Evolutionary conservation across 2,329 filamentous ascomycete genomes (phyloP), one percentile per base, ranked within the genome.

Genomic region (Alternaria brassicae): DNA sequence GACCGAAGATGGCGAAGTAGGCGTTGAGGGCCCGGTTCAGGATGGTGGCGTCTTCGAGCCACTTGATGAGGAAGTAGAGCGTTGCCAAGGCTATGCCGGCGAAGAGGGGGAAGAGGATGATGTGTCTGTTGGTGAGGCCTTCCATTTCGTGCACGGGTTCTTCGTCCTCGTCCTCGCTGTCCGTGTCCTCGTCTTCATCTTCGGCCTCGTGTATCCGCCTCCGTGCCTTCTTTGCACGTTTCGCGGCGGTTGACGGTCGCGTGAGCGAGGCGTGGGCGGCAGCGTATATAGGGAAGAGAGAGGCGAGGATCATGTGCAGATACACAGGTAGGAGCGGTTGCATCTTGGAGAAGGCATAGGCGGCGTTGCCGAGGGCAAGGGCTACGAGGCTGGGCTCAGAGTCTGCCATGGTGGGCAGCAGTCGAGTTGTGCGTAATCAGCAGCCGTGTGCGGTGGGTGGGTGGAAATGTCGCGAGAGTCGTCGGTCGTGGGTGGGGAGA

Each of bases 51-150:
- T 97, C 91, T 65, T 94, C 84, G 55, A 97, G 86, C 85, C 90
- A 95, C 76, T 96, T 92, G 73, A 98, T 92, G 60, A 97, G 82
- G 69, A 93, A 89, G 81, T 98, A 98, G 12, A 98, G 83, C 5
- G 88, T 88, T 40, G 88, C 84, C 8, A 98, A 85, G 1, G 89
- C 87, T 9, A 82, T 72, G 2, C 88, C 92, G 6, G 93, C 93
- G 54, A 93, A 82, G 30, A 97, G 68, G 2, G 94, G 95, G 63
- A 97, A 91, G 69, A 96, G 77, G 66, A 98, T 86, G 47, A 92
- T 94, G 77, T 98, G 94, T 0, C 86, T 88, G 1, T 91, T 88
- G 8, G 88, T 84, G 52, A 96, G 79, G 0, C 89, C 89, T 69
- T 90, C 88, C 81, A 90, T 86, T 9, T 82, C 79, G 27, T 85